Percentiles rank a stretch among this genome's conserved stretches.
Evolutionary conservation across 257 asterid genomes (phyloP).

Genomic region (Solanum tarijense): DNA sequence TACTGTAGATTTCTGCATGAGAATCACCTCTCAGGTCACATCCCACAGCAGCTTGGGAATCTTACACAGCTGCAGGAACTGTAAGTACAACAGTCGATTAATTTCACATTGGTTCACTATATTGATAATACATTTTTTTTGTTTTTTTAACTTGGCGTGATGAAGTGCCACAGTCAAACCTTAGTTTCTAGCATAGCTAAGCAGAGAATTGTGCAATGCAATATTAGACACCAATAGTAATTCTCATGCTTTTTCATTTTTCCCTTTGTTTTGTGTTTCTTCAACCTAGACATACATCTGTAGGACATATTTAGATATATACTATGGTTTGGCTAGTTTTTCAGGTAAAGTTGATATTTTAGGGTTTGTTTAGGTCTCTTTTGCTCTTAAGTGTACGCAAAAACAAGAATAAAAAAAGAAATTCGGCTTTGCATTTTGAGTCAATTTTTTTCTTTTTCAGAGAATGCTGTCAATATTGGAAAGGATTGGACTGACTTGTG

Average conservation of each 20-base stretch:
- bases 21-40: background rate
- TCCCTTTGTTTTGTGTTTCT: background rate
- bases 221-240: background rate
- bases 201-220: background rate
- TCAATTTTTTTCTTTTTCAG: too few relatives aligned
- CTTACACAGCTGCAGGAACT: background rate
- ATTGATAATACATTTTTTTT: background rate
- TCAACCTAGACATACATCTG: background rate
- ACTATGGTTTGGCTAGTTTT: background rate
- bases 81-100: background rate
- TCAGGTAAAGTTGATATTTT: background rate
- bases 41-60: constrained; percentile 6
- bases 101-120: background rate
- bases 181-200: background rate
- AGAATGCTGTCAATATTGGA: too few relatives aligned
- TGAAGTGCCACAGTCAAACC: background rate
- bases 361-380: background rate
- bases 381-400: background rate
- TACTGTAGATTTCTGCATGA: background rate
- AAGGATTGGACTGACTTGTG: background rate
- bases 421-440: too few relatives aligned
- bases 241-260: background rate
- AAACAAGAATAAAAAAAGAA: too few relatives aligned
- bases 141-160: background rate
- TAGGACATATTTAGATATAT: background rate